Base-by-base conservation (phyloP, 139 green algal genomes). In the Micractinium sp. region DNA sequence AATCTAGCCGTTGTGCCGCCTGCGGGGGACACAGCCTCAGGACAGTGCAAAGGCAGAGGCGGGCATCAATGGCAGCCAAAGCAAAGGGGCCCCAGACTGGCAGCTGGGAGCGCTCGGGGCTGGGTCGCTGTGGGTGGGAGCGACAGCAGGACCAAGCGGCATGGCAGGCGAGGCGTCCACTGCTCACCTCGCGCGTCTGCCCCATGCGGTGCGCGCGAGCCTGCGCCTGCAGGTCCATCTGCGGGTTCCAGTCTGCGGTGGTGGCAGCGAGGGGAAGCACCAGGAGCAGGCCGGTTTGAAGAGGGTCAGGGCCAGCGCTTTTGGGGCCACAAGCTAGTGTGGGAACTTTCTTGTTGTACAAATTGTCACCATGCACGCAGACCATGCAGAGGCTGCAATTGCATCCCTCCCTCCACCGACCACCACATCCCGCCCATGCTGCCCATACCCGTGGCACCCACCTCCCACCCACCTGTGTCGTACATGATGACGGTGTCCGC, bases 181-280 rank as follows among this genome's bases (percentile, higher is more conserved):
- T 18, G 36, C 29, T 27, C 82, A 95, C 82, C 89, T 93, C 93
- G 87, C 63, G 93, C 33, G 93, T 98, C 94, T 99, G 97, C n/a
- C 97, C 97, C 82, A 99, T 99, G 86, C 97, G 94, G 90, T 99
- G 97, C 7, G 96, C 97, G 0, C 97, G 94, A 0, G 94, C 96
- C 96, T 99, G 98, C 75, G 97, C 97, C 93, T 98, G 95, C 89
- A 98, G 92, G 91, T 99, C 96, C 82, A 96, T 96, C 88, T 97
- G 93, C 0, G 93, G 90, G 85, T 95, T 95, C 82, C 89, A 95
- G 90, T 94, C 89, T 92, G 87, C 67, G n/a, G 23, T 4, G 20
- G 66, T 31, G 38, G 25, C 16, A 33, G 33, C 22, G 74, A 53
- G 16, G 29, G 47, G 79, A 12, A 39, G 79, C 29, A 22, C 7